phyloP scores from a whole-genome alignment of 164 flowering plant species.

The Macadamia integrifolia region DNA sequence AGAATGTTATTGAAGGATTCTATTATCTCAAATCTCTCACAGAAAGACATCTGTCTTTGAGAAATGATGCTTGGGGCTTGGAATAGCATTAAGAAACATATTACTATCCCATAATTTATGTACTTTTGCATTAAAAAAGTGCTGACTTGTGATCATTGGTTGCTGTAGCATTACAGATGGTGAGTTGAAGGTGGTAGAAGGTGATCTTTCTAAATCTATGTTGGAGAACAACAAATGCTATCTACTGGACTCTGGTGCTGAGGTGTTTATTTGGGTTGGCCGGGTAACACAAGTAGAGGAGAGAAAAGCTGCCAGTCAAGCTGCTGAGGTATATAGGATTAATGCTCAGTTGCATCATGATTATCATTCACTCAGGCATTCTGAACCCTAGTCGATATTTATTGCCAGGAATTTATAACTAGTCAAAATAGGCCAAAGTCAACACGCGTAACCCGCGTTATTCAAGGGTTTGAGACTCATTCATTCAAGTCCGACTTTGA shows the following conservation, averaged over 20 bases:
- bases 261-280: slow-evolving; percentile 95
- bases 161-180: slow-evolving; percentile 69
- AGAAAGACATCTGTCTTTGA: too few relatives aligned
- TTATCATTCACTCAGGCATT: neutral
- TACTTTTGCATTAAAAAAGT: neutral
- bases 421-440: slow-evolving; percentile 85
- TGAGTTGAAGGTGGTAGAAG: slow-evolving; percentile 56
- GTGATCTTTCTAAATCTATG: slow-evolving; percentile 70
- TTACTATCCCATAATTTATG: neutral
- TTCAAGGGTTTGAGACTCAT: slow-evolving; percentile 96
- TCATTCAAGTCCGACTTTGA: slow-evolving; percentile 92
- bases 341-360: slow-evolving; percentile 3
- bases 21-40: too few relatives aligned
- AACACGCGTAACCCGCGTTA: slow-evolving; percentile 74
- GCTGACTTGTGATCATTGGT: slow-evolving; percentile 6
- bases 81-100: neutral
- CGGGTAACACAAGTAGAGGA: slow-evolving; percentile 94
- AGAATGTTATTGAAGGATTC: too few relatives aligned
- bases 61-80: too few relatives aligned
- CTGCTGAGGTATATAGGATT: slow-evolving; percentile 67
- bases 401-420: slow-evolving; percentile 63
- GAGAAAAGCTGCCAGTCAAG: slow-evolving; percentile 85
- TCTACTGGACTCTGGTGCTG: slow-evolving; percentile 89
- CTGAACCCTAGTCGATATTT: slow-evolving; percentile 9
- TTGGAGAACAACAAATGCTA: slow-evolving; percentile 90